A percentile compares a stretch with the other conserved stretches of the same genome.
Conservation (phyloP, 305 asterid genomes). For the Solanum hybrid region DNA sequence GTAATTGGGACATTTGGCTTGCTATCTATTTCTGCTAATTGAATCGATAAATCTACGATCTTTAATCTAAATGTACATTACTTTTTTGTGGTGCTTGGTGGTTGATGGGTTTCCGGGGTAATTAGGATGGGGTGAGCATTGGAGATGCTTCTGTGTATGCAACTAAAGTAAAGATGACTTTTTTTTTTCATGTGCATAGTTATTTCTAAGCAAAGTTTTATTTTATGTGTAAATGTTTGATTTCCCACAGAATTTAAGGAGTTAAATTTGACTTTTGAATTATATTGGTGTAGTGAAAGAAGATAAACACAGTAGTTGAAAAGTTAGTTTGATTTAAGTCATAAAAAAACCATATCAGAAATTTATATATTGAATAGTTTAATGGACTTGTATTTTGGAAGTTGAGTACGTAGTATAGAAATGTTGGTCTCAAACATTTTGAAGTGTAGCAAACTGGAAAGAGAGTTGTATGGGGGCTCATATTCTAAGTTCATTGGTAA, state of each 20-base stretch:
- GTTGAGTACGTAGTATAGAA: neutral
- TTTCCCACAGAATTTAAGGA: neutral
- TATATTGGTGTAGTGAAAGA: neutral
- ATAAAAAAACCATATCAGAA: neutral
- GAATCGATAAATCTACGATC: neutral
- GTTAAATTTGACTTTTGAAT: neutral
- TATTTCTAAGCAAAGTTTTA: neutral
- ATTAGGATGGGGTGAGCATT: neutral
- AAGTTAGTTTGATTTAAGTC: neutral
- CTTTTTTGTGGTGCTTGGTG: neutral
- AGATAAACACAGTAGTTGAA: neutral
- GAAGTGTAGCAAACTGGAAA: neutral
- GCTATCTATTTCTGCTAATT: neutral
- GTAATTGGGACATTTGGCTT: neutral
- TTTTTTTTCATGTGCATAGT: neutral
- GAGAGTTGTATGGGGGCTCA: neutral
- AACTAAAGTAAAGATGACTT: neutral
- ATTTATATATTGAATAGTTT: neutral
- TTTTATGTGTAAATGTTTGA: neutral
- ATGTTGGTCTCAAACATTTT: neutral
- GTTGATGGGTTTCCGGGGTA: neutral
- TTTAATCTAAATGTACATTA: neutral
- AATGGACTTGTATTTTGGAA: neutral
- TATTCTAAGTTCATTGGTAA: neutral
- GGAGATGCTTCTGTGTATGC: neutral